These are phyloP conservation scores for Xylariaceae sp. DNA, from an alignment of 2,329 filamentous ascomycete species.

Conservation along the genomic window DNA sequence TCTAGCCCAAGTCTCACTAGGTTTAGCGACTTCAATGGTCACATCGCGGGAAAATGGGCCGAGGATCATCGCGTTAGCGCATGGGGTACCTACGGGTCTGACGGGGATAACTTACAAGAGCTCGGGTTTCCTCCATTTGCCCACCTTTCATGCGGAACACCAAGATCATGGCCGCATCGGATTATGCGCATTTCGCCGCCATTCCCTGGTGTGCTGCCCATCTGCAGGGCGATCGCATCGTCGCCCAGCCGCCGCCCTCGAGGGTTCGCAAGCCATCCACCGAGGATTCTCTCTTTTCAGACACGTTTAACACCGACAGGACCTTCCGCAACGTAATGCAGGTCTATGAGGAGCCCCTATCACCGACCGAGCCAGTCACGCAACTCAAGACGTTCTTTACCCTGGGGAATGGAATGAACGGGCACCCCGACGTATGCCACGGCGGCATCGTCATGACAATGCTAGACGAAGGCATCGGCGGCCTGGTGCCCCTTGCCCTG, in stretches of 20 bases:
- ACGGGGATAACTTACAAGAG: too few relatives aligned
- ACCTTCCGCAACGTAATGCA: constrained; percentile 46
- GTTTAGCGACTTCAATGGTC: too few relatives aligned
- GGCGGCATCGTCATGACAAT: constrained; percentile 55
- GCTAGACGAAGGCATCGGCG: constrained; percentile 56
- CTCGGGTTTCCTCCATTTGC: too few relatives aligned
- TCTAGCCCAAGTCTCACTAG: too few relatives aligned
- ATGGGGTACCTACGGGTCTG: too few relatives aligned
- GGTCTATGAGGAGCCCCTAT: constrained; percentile 38
- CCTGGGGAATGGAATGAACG: constrained; percentile 51
- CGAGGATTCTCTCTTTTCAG: constrained; percentile 52
- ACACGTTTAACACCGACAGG: constrained; percentile 47
- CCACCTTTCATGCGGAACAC: too few relatives aligned
- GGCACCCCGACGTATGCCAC: constrained; percentile 49
- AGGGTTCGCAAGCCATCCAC: constrained; percentile 36
- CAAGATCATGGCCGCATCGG: constrained; percentile 9
- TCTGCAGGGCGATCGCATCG: constrained; percentile 37
- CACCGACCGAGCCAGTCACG: constrained; percentile 25
- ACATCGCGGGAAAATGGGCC: too few relatives aligned
- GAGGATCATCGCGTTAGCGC: too few relatives aligned
- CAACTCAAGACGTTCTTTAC: constrained; percentile 35
- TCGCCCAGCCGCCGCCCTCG: constrained; percentile 16
- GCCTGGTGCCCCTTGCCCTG: constrained; percentile 43
- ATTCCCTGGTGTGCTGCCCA: constrained; percentile 48
- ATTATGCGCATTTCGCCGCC: constrained; percentile 25